Conservation (phyloP, 2,329 filamentous ascomycete species). For the Knufia petricola region DNA sequence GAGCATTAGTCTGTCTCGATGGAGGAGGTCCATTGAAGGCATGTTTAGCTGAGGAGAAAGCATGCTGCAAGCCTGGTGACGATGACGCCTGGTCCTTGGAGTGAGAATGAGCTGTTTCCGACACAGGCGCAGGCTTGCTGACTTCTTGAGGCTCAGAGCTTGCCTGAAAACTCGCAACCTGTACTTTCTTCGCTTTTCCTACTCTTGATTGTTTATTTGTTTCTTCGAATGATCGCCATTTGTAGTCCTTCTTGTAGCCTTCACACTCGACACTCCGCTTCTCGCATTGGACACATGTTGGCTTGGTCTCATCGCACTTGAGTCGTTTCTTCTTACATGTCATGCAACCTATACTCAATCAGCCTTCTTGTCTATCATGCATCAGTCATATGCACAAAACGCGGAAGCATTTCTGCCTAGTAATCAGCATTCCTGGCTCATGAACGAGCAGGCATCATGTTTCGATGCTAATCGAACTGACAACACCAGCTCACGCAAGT, state of each 20-base stretch:
- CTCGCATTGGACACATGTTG: slow-evolving; percentile 56
- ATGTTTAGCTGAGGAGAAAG: slow-evolving; percentile 16
- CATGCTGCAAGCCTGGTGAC: slow-evolving; percentile 19
- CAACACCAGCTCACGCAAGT: too few relatives aligned
- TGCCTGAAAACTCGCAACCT: slow-evolving; percentile 6
- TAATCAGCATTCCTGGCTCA: too few relatives aligned
- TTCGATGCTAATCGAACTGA: too few relatives aligned
- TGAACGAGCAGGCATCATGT: too few relatives aligned
- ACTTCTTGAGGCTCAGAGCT: background rate
- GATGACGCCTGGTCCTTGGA: slow-evolving; percentile 8
- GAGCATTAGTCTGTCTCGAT: background rate
- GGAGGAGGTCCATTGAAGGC: slow-evolving; percentile 12
- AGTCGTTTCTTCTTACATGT: slow-evolving; percentile 65
- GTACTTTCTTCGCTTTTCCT: slow-evolving; percentile 40
- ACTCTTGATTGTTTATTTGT: slow-evolving; percentile 40
- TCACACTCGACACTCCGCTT: slow-evolving; percentile 57
- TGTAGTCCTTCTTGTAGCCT: slow-evolving; percentile 66
- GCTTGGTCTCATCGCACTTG: slow-evolving; percentile 66
- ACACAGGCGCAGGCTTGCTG: background rate
- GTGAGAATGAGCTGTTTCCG: background rate
- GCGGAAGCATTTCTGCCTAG: too few relatives aligned
- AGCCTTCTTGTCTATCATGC: background rate
- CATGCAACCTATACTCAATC: slow-evolving; percentile 48
- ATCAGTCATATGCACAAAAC: too few relatives aligned
- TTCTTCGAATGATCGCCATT: slow-evolving; percentile 63